Evolutionary conservation across 73 alveolate genomes (phyloP), one percentile per base, ranked within the genome.

Genomic region (Uronychia binucleata): DNA sequence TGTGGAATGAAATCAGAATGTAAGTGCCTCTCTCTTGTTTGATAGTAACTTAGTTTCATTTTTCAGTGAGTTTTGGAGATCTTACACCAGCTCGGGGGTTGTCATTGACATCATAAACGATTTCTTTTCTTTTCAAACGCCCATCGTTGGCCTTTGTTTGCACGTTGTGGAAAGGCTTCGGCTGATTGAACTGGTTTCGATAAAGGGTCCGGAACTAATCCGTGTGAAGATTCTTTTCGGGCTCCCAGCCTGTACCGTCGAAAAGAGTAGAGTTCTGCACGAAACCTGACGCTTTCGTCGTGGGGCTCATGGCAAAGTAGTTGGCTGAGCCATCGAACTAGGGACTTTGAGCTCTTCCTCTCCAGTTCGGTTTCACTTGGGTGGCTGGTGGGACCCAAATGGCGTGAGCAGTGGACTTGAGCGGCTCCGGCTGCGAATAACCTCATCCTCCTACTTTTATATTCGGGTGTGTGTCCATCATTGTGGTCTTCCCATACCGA

Each of bases 161-260:
- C 31, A 28, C 58, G n/a, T 88, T 82, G 79, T 88, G 94, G 90
- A 88, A 88, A 0, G 94, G 94, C 78, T 88, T 88, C 1, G 32
- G 83, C 57, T 75, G 59, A 35, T 88, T 88, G 35, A 67, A 87
- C 58, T 85, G 32, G 80, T 88, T 82, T 76, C 94, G 82, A 77
- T 88, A 88, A 1, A 76, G 77, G 26, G 94, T 88, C 58, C 94
- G 82, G 34, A 88, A 1, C 79, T 58, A 33, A 59, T 88, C 94
- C 1, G 90, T 75, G 85, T 88, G 94, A 33, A 88, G n/a, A 77
- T 88, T 88, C 74, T 76, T 83, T 75, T 82, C 94, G 1, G 94
- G 59, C 60, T 28, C 88, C 91, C 91, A 88, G 31, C 88, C 89
- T 28, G 87, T 88, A 1, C 94, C 94, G 59, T 88, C 94, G 77